Base-by-base conservation (phyloP, 176 grass and related monocot species). In the Carex littledalei region DNA sequence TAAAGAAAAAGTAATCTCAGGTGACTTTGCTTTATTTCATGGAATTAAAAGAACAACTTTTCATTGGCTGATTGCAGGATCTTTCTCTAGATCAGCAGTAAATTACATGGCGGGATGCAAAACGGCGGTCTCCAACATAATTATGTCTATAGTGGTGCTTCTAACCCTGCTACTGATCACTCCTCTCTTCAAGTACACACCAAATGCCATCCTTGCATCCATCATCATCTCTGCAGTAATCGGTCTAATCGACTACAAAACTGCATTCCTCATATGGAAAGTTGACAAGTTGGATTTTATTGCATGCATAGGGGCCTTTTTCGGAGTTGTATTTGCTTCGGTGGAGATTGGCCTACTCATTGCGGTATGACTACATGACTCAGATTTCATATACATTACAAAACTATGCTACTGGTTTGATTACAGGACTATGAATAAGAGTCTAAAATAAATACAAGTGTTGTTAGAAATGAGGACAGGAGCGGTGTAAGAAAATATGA, bases 221-320 rank as follows among this genome's bases (percentile, higher is more conserved):
- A 99, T 99, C 53, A 99, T 99, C 65, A 99, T 95, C 32, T 95
- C 93, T 5, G 93, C 91, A 6, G 93, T 99, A 10, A 83, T 99
- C 37, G 5, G 93, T 41, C 91, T 95, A 34, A 87, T 99, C 41
- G 90, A 99, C 81, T 92, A 92, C 49, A 89, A 95, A 87, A 91
- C 96, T 24, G 93, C 90, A 84, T 87, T 85, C 81, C 91, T 99
- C 43, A 99, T 94, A 47, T 99, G 96, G 96, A 95, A 99, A 84
- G 87, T 99, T 58, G 96, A 99, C 72, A 99, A 99, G 61, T 86
- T 99, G 64, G 96, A 99, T 84, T 95, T 99, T 32, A 87, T 99
- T 53, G 93, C 96, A 16, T 99, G 93, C 83, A 95, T 95, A 91
- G 96, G 96, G 86, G 96, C 96, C 60, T 99, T 99, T 82, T 86